phyloP scores from a whole-genome alignment of 768 basidiomycete species.

The Pulveroboletus sp. region DNA sequence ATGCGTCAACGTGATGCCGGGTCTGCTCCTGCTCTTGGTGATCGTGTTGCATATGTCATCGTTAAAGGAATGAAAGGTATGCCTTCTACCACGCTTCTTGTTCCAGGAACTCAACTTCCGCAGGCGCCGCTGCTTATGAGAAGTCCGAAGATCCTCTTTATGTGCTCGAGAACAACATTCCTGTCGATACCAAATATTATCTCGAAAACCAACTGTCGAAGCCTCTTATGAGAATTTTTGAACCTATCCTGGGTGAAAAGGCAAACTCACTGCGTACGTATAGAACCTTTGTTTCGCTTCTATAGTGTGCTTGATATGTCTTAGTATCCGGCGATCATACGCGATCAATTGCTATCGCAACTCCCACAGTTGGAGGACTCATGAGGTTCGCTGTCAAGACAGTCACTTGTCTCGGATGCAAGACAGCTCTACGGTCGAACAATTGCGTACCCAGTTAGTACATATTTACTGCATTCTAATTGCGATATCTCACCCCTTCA shows the following conservation, averaged over 20 bases:
- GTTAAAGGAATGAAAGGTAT: conserved; percentile 91
- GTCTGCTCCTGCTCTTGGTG: conserved; percentile 95
- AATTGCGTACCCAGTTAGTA: conserved; percentile 70
- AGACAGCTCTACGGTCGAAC: conserved; percentile 74
- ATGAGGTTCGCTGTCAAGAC: conserved; percentile 99
- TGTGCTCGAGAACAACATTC: conserved; percentile 96
- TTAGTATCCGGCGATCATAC: conserved; percentile 96
- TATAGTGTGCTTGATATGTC: conserved; percentile 1
- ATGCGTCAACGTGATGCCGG: conserved; percentile 97
- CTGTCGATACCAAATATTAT: conserved; percentile 97
- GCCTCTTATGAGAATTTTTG: conserved; percentile 95
- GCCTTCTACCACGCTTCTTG: too few relatives aligned
- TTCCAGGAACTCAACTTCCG: too few relatives aligned
- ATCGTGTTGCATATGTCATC: conserved; percentile 98
- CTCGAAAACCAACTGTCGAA: conserved; percentile 97
- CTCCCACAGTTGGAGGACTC: conserved; percentile 91
- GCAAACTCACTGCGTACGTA: conserved; percentile 74
- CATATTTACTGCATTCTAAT: neutral
- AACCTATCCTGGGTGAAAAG: conserved; percentile 93
- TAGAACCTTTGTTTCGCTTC: neutral
- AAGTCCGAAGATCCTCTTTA: conserved; percentile 98
- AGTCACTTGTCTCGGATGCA: conserved; percentile 92
- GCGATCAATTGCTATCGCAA: conserved; percentile 91
- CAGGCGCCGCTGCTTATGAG: conserved; percentile 97
- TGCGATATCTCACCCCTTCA: conserved; percentile 4